Evolutionary conservation across 2,329 filamentous ascomycete species (phyloP).

Genomic region (Colletotrichum costaricense): DNA sequence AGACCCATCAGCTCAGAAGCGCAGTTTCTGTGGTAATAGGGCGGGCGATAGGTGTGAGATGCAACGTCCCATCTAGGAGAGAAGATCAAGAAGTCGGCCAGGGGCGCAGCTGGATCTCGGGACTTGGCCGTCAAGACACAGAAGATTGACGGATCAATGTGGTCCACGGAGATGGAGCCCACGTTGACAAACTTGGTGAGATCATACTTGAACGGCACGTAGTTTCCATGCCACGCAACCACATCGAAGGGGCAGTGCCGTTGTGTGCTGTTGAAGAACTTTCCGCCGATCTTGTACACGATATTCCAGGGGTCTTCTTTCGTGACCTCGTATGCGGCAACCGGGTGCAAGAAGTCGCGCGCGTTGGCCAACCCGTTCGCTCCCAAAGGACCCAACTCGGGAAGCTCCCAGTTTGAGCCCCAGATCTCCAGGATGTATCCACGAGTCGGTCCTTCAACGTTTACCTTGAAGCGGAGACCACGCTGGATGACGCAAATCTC

Average conservation of each 20-base stretch:
- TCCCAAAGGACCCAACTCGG: conserved; percentile 74
- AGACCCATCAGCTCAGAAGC: conserved; percentile 69
- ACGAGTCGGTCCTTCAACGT: conserved; percentile 68
- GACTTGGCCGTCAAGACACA: conserved; percentile 72
- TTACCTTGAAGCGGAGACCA: conserved; percentile 66
- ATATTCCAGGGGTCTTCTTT: conserved; percentile 67
- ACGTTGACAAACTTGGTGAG: conserved; percentile 68
- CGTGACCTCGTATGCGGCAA: conserved; percentile 66
- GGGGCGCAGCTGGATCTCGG: conserved; percentile 61
- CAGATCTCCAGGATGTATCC: conserved; percentile 77
- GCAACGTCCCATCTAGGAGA: conserved; percentile 74
- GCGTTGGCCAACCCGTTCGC: conserved; percentile 74
- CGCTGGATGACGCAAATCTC: conserved; percentile 75
- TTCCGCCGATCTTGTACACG: conserved; percentile 70
- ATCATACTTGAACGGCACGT: conserved; percentile 70
- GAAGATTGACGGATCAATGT: conserved; percentile 75
- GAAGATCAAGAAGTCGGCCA: conserved; percentile 76
- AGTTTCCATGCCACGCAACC: conserved; percentile 78
- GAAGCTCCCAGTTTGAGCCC: conserved; percentile 72
- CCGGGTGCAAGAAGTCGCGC: conserved; percentile 73
- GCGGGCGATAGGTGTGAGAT: conserved; percentile 71
- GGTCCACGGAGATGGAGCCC: conserved; percentile 69
- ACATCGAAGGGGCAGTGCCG: conserved; percentile 77
- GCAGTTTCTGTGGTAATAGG: conserved; percentile 73
- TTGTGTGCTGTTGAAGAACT: conserved; percentile 70